A percentile compares a stretch with the other conserved stretches of the same genome.
Conservation (phyloP, 305 asterid genomes). For the Fraxinus xanthoxyloides region DNA sequence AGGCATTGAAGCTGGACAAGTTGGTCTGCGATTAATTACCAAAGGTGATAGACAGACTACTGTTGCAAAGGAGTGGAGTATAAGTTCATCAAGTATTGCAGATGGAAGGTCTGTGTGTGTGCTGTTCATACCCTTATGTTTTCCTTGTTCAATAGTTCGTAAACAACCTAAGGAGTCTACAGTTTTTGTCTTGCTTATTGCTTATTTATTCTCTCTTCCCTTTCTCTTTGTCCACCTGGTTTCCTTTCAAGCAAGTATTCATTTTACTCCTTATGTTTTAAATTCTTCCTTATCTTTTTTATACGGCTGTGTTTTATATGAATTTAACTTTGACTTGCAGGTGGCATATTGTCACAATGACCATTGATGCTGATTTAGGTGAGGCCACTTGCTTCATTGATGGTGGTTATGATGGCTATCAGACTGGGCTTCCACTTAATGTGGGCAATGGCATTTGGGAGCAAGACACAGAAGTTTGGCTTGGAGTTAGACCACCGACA, state of each 20-base stretch:
- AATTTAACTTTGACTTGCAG: slow-evolving; percentile 45
- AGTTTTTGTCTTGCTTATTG: not conserved
- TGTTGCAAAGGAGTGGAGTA: slow-evolving; percentile 93
- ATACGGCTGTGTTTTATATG: slow-evolving; percentile 44
- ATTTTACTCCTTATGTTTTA: not conserved
- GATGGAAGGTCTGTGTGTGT: slow-evolving; percentile 70
- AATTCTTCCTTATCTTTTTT: not conserved
- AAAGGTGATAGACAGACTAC: slow-evolving; percentile 93
- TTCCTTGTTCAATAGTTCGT: not conserved
- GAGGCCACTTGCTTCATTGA: slow-evolving; percentile 95
- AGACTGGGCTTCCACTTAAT: slow-evolving; percentile 77
- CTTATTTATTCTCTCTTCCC: not conserved
- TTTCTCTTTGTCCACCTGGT: not conserved
- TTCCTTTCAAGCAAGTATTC: not conserved
- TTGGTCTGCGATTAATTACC: slow-evolving; percentile 83
- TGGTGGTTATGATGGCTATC: slow-evolving; percentile 95
- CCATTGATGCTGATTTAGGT: slow-evolving; percentile 89
- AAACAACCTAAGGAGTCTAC: not conserved
- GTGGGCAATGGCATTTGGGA: slow-evolving; percentile 86
- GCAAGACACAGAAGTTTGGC: slow-evolving; percentile 86
- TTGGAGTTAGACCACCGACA: slow-evolving; percentile 87
- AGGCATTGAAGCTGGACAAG: slow-evolving; percentile 99
- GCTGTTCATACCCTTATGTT: not conserved
- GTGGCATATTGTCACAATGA: slow-evolving; percentile 97
- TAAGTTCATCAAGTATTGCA: slow-evolving; percentile 88